These are phyloP conservation scores for Serendipita sp. DNA, from an alignment of 768 basidiomycete genomes.

Conservation along the genomic window DNA sequence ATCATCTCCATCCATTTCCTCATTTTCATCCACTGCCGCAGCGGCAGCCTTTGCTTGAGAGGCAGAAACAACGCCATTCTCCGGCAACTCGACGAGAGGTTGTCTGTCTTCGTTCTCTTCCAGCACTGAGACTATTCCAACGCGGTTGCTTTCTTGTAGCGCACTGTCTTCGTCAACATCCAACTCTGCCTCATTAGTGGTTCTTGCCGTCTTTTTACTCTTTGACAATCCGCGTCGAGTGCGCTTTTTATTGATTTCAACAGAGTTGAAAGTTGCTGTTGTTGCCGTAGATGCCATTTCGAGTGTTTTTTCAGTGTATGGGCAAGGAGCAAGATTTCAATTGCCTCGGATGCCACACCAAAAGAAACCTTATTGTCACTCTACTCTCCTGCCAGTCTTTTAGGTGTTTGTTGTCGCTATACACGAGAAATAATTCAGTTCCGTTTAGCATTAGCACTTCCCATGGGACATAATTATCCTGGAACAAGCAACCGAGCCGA, in stretches of 20 bases:
- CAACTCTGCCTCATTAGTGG: not conserved
- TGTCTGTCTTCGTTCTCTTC: conserved; percentile 6
- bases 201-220: conserved; percentile 10
- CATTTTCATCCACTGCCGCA: conserved; percentile 14
- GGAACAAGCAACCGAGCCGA: too few relatives aligned
- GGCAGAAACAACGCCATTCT: not conserved
- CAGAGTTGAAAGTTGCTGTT: not conserved
- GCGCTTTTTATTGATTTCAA: not conserved
- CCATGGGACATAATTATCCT: too few relatives aligned
- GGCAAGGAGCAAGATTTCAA: not conserved
- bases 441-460: too few relatives aligned
- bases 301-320: not conserved
- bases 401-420: too few relatives aligned
- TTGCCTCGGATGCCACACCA: not conserved
- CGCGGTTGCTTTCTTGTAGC: not conserved
- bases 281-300: conserved; percentile 4
- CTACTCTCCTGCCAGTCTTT: too few relatives aligned
- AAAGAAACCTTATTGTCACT: too few relatives aligned
- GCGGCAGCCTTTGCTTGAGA: conserved; percentile 3
- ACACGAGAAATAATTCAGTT: too few relatives aligned
- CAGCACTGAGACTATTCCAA: conserved; percentile 5
- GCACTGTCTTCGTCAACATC: conserved; percentile 8
- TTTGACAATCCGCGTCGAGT: conserved; percentile 2
- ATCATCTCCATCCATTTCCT: conserved; percentile 17
- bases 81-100: conserved; percentile 4